These are phyloP conservation scores for Sporothrix humicola DNA, from an alignment of 2,329 filamentous ascomycete species.

Conservation along the genomic window DNA sequence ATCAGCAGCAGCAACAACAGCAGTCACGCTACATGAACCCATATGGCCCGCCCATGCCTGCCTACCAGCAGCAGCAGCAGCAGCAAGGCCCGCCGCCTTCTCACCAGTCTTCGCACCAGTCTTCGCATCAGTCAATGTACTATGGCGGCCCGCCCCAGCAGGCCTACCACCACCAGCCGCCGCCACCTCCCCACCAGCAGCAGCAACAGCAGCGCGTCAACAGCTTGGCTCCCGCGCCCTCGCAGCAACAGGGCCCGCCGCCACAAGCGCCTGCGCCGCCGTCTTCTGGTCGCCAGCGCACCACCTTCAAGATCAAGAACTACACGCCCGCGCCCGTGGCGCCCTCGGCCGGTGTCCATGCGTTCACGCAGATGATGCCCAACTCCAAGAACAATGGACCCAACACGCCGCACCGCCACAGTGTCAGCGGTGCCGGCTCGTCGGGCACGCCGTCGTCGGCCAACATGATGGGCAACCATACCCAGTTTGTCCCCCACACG, in stretches of 20 bases:
- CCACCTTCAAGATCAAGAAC: constrained; percentile 47
- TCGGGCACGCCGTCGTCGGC: not conserved
- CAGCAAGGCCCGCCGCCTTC: too few relatives aligned
- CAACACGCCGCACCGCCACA: constrained; percentile 6
- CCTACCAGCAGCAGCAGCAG: constrained; percentile 40
- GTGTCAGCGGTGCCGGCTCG: not conserved
- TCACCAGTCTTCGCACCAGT: too few relatives aligned
- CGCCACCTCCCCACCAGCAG: not conserved
- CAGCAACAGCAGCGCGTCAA: constrained; percentile 10
- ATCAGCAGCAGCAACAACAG: constrained; percentile 3
- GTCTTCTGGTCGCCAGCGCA: constrained; percentile 37
- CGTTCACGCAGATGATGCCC: constrained; percentile 38
- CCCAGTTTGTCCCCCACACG: constrained; percentile 36
- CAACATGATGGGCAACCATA: constrained; percentile 16
- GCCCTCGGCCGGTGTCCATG: constrained; percentile 35
- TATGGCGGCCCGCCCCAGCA: constrained; percentile 15
- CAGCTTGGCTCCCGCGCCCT: constrained; percentile 10
- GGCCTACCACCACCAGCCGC: constrained; percentile 9
- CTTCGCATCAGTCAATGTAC: not conserved
- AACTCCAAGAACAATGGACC: constrained; percentile 7
- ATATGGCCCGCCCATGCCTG: constrained; percentile 36
- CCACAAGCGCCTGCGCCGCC: constrained; percentile 33
- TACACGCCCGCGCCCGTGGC: constrained; percentile 39
- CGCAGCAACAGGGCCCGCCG: not conserved
- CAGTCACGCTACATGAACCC: constrained; percentile 1